Base-by-base conservation (phyloP, 2,329 filamentous ascomycete genomes). In the Ophiostoma piceae region DNA sequence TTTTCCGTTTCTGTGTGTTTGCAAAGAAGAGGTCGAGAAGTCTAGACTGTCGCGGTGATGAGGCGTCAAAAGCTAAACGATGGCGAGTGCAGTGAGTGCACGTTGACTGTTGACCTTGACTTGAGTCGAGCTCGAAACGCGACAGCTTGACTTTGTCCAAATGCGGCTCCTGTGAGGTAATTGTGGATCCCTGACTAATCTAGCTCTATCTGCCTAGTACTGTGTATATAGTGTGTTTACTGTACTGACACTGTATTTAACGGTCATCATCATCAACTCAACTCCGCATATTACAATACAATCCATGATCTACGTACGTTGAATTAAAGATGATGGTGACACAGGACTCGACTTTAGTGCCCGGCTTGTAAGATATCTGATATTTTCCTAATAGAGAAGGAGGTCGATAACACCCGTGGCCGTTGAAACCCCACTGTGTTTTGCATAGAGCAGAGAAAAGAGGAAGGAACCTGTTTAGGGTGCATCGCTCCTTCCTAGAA, bases 111-210 rank as follows among this genome's bases (percentile, higher is more conserved):
- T 41, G 35, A 43, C 4, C n/a, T n/a, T 41, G 35, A 43, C 12
- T 29, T 29, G 26, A 37, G 35, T n/a, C 22, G 19, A 41, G 6
- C 19, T n/a, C 3, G 11, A 12, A 22, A 7, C 35, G 43, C 39
- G 22, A 9, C 26, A 43, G 37, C 66, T 29, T 2, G 26, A 29
- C 26, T 67, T 26, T 47, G 60, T 4, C 60, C 60, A 64, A 64
- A 64, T 64, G 60, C 60, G 60, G 60, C 60, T 64, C 60, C 60
- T 35, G 51, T 26, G 51, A 57, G 51, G 51, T 57, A 64, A 16
- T 32, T 35, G 32, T 64, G 60, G 29, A 29, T 4, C 5, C 19
- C 16, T 64, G 60, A 64, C 60, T 64, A 64, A 64, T 57, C 51
- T 12, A 4, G 22, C 51, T 11, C 14, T 1, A 47, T 1, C 14